phyloP scores from a whole-genome alignment of 2,329 filamentous ascomycete species.

The Fusarium foetens region DNA sequence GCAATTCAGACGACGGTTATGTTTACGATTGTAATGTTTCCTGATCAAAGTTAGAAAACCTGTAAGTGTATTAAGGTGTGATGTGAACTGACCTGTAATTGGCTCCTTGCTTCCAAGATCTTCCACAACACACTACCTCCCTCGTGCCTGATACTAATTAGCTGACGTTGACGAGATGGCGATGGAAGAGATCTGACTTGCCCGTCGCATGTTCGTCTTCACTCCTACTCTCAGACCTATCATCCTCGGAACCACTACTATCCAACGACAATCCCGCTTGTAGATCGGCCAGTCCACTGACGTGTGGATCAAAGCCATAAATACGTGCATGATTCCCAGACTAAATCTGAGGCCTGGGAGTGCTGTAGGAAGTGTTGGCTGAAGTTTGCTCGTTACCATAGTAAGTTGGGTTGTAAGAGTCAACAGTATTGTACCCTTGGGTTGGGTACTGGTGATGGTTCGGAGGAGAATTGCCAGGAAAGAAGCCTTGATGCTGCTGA shows the following conservation, averaged over 20 bases:
- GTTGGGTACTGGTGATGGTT: neutral
- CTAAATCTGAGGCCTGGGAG: slow-evolving; percentile 32
- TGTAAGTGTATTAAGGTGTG: rapidly evolving
- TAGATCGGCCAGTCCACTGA: slow-evolving; percentile 14
- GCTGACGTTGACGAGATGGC: rapidly evolving
- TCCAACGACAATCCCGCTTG: slow-evolving; percentile 20
- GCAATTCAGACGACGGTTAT: slow-evolving; percentile 13
- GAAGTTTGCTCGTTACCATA: neutral
- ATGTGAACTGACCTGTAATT: slow-evolving; percentile 11
- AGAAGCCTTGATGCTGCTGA: neutral
- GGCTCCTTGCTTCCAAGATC: neutral
- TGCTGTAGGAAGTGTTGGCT: neutral
- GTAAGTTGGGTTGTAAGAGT: neutral
- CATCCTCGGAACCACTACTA: neutral
- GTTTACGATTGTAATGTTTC: slow-evolving; percentile 6
- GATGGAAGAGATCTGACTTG: neutral
- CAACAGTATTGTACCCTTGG: neutral
- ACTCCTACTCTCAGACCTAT: neutral
- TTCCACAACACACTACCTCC: neutral
- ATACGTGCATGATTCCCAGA: slow-evolving; percentile 20
- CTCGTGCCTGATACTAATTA: neutral
- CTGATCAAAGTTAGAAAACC: neutral
- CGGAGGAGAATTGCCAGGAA: neutral
- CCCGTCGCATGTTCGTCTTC: neutral
- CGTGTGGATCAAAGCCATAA: slow-evolving; percentile 2